A percentile compares a stretch with the other conserved stretches of the same genome.
Evolutionary conservation across 768 basidiomycete species (phyloP).

Genomic region (Lentinula aciculospora): DNA sequence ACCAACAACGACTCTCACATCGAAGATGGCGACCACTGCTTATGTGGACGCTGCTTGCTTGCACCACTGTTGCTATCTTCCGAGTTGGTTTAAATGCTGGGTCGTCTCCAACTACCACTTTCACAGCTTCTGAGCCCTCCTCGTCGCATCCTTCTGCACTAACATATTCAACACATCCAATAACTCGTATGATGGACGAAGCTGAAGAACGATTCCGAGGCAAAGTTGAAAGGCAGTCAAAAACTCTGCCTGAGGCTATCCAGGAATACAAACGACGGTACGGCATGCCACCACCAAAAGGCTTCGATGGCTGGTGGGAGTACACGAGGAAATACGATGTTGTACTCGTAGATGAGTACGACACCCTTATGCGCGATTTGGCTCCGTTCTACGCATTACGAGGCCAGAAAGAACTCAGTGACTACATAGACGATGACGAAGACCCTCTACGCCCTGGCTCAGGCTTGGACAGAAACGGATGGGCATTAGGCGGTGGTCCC

Average conservation of each 20-base stretch:
- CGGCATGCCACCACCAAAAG: slow-evolving; percentile 73
- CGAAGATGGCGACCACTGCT: slow-evolving; percentile 1
- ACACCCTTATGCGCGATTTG: slow-evolving; percentile 71
- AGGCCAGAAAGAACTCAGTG: slow-evolving; percentile 62
- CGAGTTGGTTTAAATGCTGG: neutral
- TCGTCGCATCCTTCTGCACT: slow-evolving; percentile 11
- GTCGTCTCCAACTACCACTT: slow-evolving; percentile 14
- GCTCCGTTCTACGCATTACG: slow-evolving; percentile 73
- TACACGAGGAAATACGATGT: slow-evolving; percentile 72
- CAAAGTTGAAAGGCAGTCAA: slow-evolving; percentile 71
- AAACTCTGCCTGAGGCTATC: slow-evolving; percentile 72
- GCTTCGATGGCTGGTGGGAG: slow-evolving; percentile 88
- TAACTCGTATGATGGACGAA: slow-evolving; percentile 75
- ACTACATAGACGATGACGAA: slow-evolving; percentile 22
- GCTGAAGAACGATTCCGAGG: slow-evolving; percentile 70
- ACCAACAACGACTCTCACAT: neutral
- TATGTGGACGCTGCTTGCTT: neutral
- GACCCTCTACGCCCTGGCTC: neutral
- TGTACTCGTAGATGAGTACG: slow-evolving; percentile 88
- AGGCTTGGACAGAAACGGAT: neutral
- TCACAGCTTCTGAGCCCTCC: slow-evolving; percentile 13
- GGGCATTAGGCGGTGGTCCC: neutral
- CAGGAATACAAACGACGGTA: slow-evolving; percentile 79
- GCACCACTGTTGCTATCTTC: neutral
- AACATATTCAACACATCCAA: slow-evolving; percentile 53